These are phyloP conservation scores for Smallanthus sonchifolius DNA, from an alignment of 129 eudicot species.

Conservation along the genomic window DNA sequence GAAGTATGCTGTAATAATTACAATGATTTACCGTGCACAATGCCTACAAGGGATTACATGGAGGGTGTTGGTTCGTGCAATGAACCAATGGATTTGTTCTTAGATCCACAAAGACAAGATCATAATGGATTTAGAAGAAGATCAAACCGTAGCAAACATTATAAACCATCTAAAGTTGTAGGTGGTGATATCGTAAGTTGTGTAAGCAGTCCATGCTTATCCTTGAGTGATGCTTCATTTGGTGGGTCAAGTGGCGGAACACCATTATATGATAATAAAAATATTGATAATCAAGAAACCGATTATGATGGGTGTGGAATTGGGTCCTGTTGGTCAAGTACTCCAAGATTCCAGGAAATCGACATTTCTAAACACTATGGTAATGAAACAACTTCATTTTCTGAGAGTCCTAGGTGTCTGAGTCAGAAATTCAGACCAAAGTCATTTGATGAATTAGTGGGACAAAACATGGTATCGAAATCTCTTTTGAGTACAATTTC, in stretches of 20 bases:
- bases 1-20: constrained; percentile 35
- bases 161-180: constrained; percentile 36
- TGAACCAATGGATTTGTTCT: constrained; percentile 47
- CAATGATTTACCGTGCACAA: constrained; percentile 39
- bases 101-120: constrained; percentile 27
- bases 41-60: constrained; percentile 44
- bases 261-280: constrained; percentile 45
- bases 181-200: constrained; percentile 65
- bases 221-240: constrained; percentile 36
- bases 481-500: constrained; percentile 57
- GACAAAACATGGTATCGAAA: constrained; percentile 58
- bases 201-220: constrained; percentile 63
- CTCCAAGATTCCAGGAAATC: constrained; percentile 41
- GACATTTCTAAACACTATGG: constrained; percentile 32
- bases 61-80: constrained; percentile 63
- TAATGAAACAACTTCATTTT: constrained; percentile 41
- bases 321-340: constrained; percentile 80
- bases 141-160: constrained; percentile 29
- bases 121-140: constrained; percentile 32
- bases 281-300: constrained; percentile 40
- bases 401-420: constrained; percentile 72
- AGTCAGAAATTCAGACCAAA: constrained; percentile 82
- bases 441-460: constrained; percentile 70
- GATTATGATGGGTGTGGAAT: constrained; percentile 62
- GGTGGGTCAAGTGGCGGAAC: constrained; percentile 44